Conservation (phyloP, 345 rosid species). For the Syzygium oleosum region DNA sequence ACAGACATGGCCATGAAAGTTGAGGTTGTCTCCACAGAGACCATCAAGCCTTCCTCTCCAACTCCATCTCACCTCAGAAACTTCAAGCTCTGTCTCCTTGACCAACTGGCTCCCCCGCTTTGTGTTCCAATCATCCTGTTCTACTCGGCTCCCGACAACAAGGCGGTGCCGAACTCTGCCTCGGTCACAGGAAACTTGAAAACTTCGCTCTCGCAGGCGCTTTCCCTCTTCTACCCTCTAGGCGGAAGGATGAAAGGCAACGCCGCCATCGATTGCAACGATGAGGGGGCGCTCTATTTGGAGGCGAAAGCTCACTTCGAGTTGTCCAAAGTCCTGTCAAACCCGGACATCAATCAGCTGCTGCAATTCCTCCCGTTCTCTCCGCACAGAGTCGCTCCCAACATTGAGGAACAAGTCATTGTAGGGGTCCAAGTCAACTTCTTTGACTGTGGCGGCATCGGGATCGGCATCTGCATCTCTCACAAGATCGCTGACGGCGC, state of each 20-base stretch:
- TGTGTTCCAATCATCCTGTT: background rate
- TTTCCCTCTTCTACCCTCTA: constrained; percentile 2
- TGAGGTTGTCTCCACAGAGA: background rate
- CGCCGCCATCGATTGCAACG: background rate
- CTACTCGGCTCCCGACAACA: background rate
- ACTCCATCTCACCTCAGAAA: background rate
- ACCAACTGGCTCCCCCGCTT: background rate
- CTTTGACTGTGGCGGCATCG: constrained; percentile 2
- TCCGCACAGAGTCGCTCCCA: background rate
- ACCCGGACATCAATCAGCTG: background rate
- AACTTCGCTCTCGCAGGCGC: background rate
- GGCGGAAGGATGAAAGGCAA: constrained; percentile 3
- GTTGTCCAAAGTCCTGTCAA: background rate
- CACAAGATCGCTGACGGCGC: constrained; percentile 5
- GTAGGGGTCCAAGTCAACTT: background rate
- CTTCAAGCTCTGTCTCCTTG: background rate
- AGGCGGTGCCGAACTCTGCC: background rate
- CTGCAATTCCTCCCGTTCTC: background rate
- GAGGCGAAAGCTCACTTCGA: background rate
- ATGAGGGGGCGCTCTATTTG: background rate
- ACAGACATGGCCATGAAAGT: background rate
- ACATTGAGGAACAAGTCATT: background rate
- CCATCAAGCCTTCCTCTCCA: constrained; percentile 3
- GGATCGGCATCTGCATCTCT: constrained; percentile 1
- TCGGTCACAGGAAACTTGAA: background rate